phyloP scores from a whole-genome alignment of 1,139 yeast species.

The Petasospora rhodanensis region DNA sequence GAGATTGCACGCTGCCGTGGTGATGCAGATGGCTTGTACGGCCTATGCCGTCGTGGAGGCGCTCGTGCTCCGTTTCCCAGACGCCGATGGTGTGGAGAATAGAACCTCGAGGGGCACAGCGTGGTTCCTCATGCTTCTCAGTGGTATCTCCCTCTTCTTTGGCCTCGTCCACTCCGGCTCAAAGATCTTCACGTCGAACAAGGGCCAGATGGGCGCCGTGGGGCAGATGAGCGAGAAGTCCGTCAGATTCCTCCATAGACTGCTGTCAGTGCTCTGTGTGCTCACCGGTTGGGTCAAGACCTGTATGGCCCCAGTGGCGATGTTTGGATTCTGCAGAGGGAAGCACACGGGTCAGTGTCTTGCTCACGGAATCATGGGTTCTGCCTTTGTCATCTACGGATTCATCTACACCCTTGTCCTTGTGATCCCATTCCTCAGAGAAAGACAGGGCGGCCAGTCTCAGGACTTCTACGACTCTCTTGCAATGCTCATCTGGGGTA shows the following conservation, averaged over 20 bases:
- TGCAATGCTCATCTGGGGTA: slow-evolving; percentile 85
- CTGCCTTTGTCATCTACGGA: slow-evolving; percentile 78
- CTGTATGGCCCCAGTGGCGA: slow-evolving; percentile 76
- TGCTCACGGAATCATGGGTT: slow-evolving; percentile 97
- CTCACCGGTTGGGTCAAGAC: slow-evolving; percentile 64
- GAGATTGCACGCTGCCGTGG: slow-evolving; percentile 39
- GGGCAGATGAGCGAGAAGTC: slow-evolving; percentile 30
- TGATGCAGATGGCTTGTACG: slow-evolving; percentile 44
- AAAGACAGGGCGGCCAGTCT: slow-evolving; percentile 44
- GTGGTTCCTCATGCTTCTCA: slow-evolving; percentile 49
- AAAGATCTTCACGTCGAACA: slow-evolving; percentile 34
- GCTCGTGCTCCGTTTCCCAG: slow-evolving; percentile 55
- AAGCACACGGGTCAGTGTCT: slow-evolving; percentile 85
- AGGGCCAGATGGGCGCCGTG: slow-evolving; percentile 14
- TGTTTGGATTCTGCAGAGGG: slow-evolving; percentile 80
- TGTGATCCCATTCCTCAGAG: slow-evolving; percentile 63
- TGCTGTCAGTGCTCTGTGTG: slow-evolving; percentile 41
- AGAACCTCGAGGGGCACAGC: slow-evolving; percentile 62
- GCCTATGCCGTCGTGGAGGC: slow-evolving; percentile 53
- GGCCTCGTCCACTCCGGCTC: slow-evolving; percentile 56
- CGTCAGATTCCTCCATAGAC: slow-evolving; percentile 38
- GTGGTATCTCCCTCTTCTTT: slow-evolving; percentile 43
- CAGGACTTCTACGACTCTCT: slow-evolving; percentile 85
- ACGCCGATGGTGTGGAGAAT: slow-evolving; percentile 59
- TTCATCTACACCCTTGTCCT: slow-evolving; percentile 62